A percentile compares a stretch with the other conserved stretches of the same genome.
Conservation (phyloP, 2,329 filamentous ascomycete species). For the Aspergillus aculeatinus region DNA sequence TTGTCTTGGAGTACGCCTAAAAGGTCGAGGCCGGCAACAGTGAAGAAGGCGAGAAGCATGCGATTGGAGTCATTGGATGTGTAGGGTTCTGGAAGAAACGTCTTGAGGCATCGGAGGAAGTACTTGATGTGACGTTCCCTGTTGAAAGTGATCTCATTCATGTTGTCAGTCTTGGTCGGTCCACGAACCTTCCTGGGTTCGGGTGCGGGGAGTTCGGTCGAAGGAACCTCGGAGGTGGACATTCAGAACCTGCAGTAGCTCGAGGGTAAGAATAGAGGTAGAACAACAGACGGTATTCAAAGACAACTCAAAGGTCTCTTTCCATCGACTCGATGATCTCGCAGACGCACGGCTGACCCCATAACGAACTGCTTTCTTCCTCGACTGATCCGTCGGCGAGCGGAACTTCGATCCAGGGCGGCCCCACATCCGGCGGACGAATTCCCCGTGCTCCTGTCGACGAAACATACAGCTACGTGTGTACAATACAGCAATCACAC, state of each 20-base stretch:
- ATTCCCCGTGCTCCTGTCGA: neutral
- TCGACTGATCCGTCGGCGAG: neutral
- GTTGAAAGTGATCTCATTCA: constrained; percentile 34
- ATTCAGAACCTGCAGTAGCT: neutral
- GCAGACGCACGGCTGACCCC: neutral
- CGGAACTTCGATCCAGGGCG: neutral
- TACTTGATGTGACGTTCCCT: constrained; percentile 77
- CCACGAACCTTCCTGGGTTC: neutral
- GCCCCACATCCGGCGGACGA: neutral
- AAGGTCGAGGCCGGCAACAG: constrained; percentile 78
- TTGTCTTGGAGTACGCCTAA: constrained; percentile 63
- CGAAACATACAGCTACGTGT: neutral
- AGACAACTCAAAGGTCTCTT: neutral
- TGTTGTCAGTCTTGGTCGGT: constrained; percentile 13
- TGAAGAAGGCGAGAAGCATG: constrained; percentile 87
- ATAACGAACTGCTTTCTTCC: neutral
- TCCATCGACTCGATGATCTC: neutral
- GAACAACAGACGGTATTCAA: neutral
- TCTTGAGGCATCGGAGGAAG: constrained; percentile 85
- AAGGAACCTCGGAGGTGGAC: neutral
- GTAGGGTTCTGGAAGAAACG: constrained; percentile 77
- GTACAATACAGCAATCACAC: neutral
- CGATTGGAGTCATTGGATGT: constrained; percentile 87
- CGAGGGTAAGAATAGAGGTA: neutral
- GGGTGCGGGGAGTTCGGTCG: neutral